These are phyloP conservation scores for Flaveria linearis DNA, from an alignment of 129 eudicot genomes.

Conservation along the genomic window DNA sequence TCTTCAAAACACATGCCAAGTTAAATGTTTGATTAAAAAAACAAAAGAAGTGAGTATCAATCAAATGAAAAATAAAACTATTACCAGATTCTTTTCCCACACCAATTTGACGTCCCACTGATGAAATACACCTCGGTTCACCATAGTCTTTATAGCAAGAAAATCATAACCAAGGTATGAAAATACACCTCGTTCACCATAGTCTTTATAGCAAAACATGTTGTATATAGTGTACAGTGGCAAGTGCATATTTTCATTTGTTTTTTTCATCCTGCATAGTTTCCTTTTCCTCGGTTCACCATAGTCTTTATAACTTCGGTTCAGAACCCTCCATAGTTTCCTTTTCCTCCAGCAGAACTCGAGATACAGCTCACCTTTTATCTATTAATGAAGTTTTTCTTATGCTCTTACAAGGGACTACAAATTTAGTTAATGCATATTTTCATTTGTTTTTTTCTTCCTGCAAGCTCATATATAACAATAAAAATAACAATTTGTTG, in stretches of 20 bases:
- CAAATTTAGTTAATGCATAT: background rate
- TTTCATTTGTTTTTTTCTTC: background rate
- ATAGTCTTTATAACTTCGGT: background rate
- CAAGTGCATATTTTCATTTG: too few species aligned
- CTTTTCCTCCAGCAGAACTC: background rate
- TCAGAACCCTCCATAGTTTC: background rate
- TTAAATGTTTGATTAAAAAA: background rate
- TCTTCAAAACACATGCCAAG: slow-evolving; percentile 38
- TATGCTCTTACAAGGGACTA: too few species aligned
- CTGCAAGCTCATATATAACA: background rate
- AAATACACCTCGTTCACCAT: too few species aligned
- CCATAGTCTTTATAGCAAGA: slow-evolving; percentile 91
- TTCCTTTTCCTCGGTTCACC: too few species aligned
- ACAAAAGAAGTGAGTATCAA: background rate
- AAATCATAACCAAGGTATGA: slow-evolving; percentile 96
- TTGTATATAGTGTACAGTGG: background rate
- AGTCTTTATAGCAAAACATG: background rate
- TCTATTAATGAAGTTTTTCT: background rate
- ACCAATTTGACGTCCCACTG: slow-evolving; percentile 95
- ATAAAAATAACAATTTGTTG: background rate
- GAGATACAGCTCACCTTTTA: background rate
- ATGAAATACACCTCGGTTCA: slow-evolving; percentile 77
- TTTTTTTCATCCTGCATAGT: too few species aligned
- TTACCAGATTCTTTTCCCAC: slow-evolving; percentile 98
- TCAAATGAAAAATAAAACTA: background rate